Evolutionary conservation across 139 green algal species (phyloP).

Genomic region (Medakamo hakoo): DNA sequence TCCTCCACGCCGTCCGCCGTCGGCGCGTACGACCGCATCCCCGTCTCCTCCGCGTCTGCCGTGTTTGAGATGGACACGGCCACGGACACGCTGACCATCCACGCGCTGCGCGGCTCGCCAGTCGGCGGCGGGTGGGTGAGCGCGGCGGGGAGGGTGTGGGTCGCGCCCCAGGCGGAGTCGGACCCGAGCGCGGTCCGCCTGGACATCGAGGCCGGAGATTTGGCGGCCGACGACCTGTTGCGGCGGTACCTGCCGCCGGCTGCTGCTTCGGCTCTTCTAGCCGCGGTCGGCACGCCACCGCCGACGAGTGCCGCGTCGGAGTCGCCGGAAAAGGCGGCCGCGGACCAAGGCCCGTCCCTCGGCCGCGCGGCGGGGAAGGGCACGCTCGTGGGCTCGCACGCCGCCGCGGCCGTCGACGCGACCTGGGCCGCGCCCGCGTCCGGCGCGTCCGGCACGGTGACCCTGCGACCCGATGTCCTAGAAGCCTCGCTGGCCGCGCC

Average conservation of each 20-base stretch:
- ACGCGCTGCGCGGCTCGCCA: constrained; percentile 36
- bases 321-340: no score
- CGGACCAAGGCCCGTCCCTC: constrained; percentile 20
- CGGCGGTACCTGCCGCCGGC: constrained; percentile 49
- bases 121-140: constrained; percentile 61
- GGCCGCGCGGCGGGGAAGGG: constrained; percentile 22
- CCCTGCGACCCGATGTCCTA: constrained; percentile 15
- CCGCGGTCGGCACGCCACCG: no score
- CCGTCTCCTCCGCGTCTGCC: constrained; percentile 25
- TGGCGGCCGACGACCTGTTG: constrained; percentile 51
- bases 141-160: constrained; percentile 59
- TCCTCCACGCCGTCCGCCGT: constrained; percentile 29
- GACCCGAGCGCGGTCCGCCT: constrained; percentile 66
- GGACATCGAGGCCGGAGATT: constrained; percentile 29
- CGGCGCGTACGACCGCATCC: constrained; percentile 67
- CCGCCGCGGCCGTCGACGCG: constrained; percentile 39
- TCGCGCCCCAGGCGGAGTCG: constrained; percentile 51
- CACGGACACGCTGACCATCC: constrained; percentile 52
- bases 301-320: no score
- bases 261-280: no score
- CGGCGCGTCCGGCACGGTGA: constrained; percentile 11
- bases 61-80: constrained; percentile 78
- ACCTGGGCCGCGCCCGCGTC: constrained; percentile 29
- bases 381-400: constrained; percentile 41
- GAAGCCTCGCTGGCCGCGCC: constrained; percentile 15